Evolutionary conservation across 257 asterid genomes (phyloP).

Genomic region (Nicotiana attenuata): DNA sequence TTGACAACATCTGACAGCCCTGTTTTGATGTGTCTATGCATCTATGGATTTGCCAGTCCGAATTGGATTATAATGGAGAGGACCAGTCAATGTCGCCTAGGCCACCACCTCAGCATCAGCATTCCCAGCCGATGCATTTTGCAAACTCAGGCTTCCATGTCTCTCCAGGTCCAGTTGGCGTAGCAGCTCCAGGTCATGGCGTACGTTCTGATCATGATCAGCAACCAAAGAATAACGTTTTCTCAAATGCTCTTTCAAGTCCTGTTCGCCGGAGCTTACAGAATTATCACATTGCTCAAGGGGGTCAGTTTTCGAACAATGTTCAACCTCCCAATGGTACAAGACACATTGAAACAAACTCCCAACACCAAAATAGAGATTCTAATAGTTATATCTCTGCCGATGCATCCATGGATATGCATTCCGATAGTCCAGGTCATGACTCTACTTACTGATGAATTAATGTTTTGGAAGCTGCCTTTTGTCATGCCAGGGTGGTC

Average conservation of each 20-base stretch:
- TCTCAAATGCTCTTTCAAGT: conserved; percentile 48
- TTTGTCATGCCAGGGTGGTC: neutral
- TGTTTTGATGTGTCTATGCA: neutral
- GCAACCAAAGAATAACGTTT: conserved; percentile 36
- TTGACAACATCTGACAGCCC: neutral
- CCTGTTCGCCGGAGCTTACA: conserved; percentile 41
- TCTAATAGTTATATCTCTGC: conserved; percentile 26
- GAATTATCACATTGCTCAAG: conserved; percentile 34
- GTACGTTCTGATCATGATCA: conserved; percentile 37
- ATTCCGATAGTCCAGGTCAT: conserved; percentile 35
- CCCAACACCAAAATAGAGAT: conserved; percentile 33
- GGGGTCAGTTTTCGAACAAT: conserved; percentile 22
- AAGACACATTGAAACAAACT: conserved; percentile 22
- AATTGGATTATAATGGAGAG: conserved; percentile 38
- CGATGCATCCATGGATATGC: conserved; percentile 47
- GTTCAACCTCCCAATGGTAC: conserved; percentile 24
- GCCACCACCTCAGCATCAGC: conserved; percentile 30
- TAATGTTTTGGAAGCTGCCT: conserved; percentile 16
- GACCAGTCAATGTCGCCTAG: conserved; percentile 44
- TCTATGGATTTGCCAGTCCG: conserved; percentile 23
- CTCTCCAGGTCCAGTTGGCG: conserved; percentile 27
- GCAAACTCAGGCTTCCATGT: conserved; percentile 25
- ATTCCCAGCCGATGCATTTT: conserved; percentile 22
- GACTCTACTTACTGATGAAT: conserved; percentile 22
- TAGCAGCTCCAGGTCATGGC: conserved; percentile 20